Conservation (phyloP, 2,329 filamentous ascomycete genomes). For the Cladosporium phlei region DNA sequence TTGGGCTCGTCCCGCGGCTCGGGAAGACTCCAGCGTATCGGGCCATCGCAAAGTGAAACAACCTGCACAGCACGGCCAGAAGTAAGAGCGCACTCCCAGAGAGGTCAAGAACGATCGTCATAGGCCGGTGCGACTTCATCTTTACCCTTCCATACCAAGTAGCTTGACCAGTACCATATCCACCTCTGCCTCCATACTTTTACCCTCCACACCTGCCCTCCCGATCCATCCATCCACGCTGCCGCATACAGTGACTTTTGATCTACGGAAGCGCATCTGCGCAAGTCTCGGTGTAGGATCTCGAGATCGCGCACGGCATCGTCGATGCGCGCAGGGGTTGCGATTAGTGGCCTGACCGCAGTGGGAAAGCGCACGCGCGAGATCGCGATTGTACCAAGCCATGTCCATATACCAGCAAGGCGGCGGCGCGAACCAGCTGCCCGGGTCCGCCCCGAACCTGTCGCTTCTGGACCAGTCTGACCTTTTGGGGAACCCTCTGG, state of each 20-base stretch:
- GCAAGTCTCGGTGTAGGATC: not conserved
- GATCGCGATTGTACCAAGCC: not conserved
- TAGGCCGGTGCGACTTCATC: not conserved
- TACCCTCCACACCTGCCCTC: too few species aligned
- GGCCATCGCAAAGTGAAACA: too few species aligned
- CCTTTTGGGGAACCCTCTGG: conserved; percentile 35
- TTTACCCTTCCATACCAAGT: not conserved
- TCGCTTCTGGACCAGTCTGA: conserved; percentile 63
- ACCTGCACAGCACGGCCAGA: too few species aligned
- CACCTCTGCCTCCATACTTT: too few species aligned
- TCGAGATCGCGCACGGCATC: conserved; percentile 7
- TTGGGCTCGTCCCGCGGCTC: too few species aligned
- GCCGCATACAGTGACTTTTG: not conserved
- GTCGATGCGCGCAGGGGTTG: conserved; percentile 10
- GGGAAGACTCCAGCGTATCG: too few species aligned
- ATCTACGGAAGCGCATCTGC: not conserved
- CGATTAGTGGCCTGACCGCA: conserved; percentile 6
- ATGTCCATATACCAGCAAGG: conserved; percentile 12
- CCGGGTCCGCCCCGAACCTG: conserved; percentile 37
- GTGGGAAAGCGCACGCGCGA: conserved; percentile 8
- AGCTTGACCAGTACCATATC: too few species aligned
- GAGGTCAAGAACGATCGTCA: conserved; percentile 1
- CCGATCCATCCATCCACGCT: not conserved
- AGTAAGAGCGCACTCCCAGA: too few species aligned
- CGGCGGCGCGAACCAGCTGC: conserved; percentile 22